These are phyloP conservation scores for Rhodotorula diobovata DNA, from an alignment of 768 basidiomycete species.

Conservation along the genomic window DNA sequence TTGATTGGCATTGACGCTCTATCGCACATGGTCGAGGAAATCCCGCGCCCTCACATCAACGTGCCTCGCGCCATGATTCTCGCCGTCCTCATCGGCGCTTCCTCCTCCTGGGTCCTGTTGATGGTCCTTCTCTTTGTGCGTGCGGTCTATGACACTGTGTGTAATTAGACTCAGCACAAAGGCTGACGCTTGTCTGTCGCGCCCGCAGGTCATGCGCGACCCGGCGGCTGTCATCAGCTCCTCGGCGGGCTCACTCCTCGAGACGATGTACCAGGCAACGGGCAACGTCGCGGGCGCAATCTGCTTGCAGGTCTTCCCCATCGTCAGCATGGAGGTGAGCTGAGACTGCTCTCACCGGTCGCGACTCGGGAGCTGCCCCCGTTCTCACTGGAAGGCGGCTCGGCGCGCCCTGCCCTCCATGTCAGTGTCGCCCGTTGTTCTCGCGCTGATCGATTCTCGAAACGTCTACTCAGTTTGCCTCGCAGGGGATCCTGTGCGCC, in stretches of 20 bases:
- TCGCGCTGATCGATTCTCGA: too few species aligned
- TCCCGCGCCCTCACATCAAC: conserved; percentile 38
- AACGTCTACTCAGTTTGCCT: conserved; percentile 21
- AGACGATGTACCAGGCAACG: conserved; percentile 40
- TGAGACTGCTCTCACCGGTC: too few species aligned
- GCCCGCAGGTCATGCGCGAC: conserved; percentile 26
- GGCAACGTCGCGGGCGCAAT: conserved; percentile 21
- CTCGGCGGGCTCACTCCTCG: conserved; percentile 35
- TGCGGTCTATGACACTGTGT: too few species aligned
- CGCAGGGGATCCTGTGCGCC: conserved; percentile 27
- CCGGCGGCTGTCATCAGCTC: conserved; percentile 32
- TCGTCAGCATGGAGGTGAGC: conserved; percentile 25
- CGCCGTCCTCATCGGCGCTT: conserved; percentile 38
- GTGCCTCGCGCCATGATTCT: conserved; percentile 41
- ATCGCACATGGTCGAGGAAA: conserved; percentile 36
- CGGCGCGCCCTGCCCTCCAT: too few species aligned
- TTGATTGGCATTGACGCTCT: conserved; percentile 29
- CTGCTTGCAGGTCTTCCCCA: conserved; percentile 33
- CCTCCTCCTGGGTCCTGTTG: conserved; percentile 37
- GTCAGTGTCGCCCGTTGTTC: too few species aligned
- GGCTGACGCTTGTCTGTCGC: too few species aligned
- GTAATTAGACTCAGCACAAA: too few species aligned
- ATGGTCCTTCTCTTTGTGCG: conserved; percentile 40
- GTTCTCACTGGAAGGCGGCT: too few species aligned
- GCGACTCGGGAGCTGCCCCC: too few species aligned